Evolutionary conservation across 225 moss, liverwort and hornwort species (phyloP).

Genomic region (Lunularia cruciata): DNA sequence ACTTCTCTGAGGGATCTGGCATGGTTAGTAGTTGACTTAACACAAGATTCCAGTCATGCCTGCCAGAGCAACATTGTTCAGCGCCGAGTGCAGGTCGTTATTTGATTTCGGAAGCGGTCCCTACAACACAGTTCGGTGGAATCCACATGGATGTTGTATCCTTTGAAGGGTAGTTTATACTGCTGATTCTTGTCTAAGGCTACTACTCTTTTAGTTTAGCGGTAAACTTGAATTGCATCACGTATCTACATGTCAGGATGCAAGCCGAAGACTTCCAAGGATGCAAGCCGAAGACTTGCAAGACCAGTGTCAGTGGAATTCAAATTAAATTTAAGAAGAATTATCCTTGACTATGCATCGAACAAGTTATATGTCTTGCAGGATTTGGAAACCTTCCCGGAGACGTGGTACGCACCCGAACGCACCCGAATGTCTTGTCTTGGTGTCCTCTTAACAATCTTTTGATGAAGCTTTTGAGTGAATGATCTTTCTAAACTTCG

Average conservation of each 20-base stretch:
- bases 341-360: slow-evolving; percentile 25
- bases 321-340: no score
- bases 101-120: slow-evolving; percentile 90
- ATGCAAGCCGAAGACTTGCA: no score
- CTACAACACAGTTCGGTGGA: slow-evolving; percentile 90
- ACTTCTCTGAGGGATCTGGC: no score
- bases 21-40: slow-evolving; percentile 30
- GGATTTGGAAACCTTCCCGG: slow-evolving; percentile 98
- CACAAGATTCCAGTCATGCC: slow-evolving; percentile 73
- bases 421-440: neutral
- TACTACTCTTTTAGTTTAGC: no score
- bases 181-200: no score
- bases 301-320: no score
- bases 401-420: slow-evolving; percentile 60
- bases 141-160: slow-evolving; percentile 77
- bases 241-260: neutral
- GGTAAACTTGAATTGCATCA: no score
- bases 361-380: slow-evolving; percentile 79
- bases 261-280: no score
- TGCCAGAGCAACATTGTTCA: slow-evolving; percentile 79
- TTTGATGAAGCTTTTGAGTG: neutral
- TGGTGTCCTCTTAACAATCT: neutral
- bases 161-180: no score
- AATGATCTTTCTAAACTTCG: neutral
- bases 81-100: slow-evolving; percentile 68